phyloP scores from a whole-genome alignment of 805 yeast genomes.

The Saturnispora dispora region DNA sequence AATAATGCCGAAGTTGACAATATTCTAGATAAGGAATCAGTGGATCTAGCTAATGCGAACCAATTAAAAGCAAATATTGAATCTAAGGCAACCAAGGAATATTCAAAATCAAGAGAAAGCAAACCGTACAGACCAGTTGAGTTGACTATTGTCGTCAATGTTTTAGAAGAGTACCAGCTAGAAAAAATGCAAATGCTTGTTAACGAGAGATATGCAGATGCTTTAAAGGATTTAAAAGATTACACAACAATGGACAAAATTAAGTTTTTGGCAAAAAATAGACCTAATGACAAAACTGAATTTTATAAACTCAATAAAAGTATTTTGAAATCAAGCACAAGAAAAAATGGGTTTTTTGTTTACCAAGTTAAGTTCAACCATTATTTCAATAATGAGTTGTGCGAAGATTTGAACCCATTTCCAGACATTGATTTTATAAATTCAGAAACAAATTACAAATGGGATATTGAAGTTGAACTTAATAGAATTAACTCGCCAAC shows the following conservation, averaged over 20 bases:
- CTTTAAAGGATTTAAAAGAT: slow-evolving; percentile 1
- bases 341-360: slow-evolving; percentile 24
- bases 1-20: slow-evolving; percentile 4
- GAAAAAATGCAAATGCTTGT: slow-evolving; percentile 15
- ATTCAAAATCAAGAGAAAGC: background rate
- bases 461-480: slow-evolving; percentile 25
- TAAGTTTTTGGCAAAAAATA: slow-evolving; percentile 16
- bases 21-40: background rate
- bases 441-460: slow-evolving; percentile 8
- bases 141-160: slow-evolving; percentile 11
- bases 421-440: slow-evolving; percentile 24
- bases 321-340: slow-evolving; percentile 12
- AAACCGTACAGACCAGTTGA: slow-evolving; percentile 4
- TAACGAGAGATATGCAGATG: slow-evolving; percentile 13
- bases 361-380: slow-evolving; percentile 31
- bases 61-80: background rate
- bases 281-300: slow-evolving; percentile 11
- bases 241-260: slow-evolving; percentile 16
- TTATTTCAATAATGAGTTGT: slow-evolving; percentile 27
- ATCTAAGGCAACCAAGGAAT: background rate
- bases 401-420: slow-evolving; percentile 20
- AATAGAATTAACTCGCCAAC: slow-evolving; percentile 12
- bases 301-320: slow-evolving; percentile 15
- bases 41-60: background rate
- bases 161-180: slow-evolving; percentile 7